Evolutionary conservation across 306 rosid species (phyloP), one percentile per base, ranked within the genome.

Genomic region (Quercus robur): DNA sequence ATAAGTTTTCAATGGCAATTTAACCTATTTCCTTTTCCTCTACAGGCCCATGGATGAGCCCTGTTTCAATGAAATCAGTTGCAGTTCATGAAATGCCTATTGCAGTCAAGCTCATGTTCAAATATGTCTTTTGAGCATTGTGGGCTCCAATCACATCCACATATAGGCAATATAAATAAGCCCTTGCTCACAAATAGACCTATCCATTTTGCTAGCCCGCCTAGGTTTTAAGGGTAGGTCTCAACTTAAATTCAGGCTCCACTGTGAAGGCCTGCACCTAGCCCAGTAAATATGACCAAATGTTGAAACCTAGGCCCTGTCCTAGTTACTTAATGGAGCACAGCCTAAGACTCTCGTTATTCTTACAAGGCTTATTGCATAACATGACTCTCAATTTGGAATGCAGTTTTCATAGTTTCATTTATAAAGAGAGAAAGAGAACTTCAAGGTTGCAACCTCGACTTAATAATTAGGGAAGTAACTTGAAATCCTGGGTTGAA

Each of bases 91-190:
- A 75, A 63, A 94, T 97, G 78, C 97, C 97, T 76, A 94, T 87
- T 41, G 97, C 91, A 52, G 97, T 92, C 88, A 94, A 74, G 85
- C 99, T 92, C 90, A 94, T 94, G 85, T 92, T 94, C 85, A 94
- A 87, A 86, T 94, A 97, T 3, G 99, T 92, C 87, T 91, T 91
- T 73, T 92, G 99, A 84, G 95, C 90, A 89, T 97, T 91, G 87
- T 94, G 93, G 77, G 99, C 97, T 77, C 97, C 97, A 58, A 95
- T 91, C 82, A 92, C 95, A 85, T 93, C 97, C 54, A 92, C 87
- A 86, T 94, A 94, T 74, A 94, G 91, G 95, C 74, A 85, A 82
- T 33, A 81, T 7, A 15, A 30, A 17, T 31, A 66, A 31, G 41
- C 28, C 28, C 20, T 14, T 63, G 38, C 49, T 5, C 28, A 7